Evolutionary conservation across 306 rosid genomes (phyloP).

Genomic region (Inga laurina): DNA sequence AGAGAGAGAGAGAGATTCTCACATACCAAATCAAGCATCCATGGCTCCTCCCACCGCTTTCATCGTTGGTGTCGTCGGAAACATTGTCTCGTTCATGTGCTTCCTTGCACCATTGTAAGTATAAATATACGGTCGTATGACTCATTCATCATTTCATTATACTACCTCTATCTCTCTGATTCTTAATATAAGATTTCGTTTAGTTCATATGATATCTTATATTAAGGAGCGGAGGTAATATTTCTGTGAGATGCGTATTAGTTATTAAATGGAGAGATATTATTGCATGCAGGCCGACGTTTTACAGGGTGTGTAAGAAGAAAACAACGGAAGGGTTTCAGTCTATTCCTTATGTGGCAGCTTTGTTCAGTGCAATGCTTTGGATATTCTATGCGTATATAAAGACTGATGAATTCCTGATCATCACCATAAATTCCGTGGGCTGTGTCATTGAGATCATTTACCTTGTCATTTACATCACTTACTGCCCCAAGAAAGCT

Average conservation of each 20-base stretch:
- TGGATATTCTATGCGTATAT: constrained; percentile 89
- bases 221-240: too few species aligned
- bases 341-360: constrained; percentile 80
- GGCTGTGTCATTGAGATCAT: constrained; percentile 80
- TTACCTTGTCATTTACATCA: constrained; percentile 67
- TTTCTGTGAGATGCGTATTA: too few species aligned
- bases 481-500: constrained; percentile 68
- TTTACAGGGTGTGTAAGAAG: constrained; percentile 72
- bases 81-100: constrained; percentile 74
- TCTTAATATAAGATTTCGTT: too few species aligned
- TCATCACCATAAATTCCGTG: constrained; percentile 72
- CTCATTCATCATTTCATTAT: too few species aligned
- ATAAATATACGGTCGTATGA: not conserved
- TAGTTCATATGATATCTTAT: too few species aligned
- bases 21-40: constrained; percentile 20
- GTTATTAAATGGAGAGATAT: not conserved
- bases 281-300: constrained; percentile 64
- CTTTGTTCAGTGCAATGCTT: constrained; percentile 88
- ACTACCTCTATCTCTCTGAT: too few species aligned
- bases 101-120: constrained; percentile 93
- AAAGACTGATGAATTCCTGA: constrained; percentile 65
- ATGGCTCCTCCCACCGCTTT: constrained; percentile 47
- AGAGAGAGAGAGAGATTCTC: not conserved
- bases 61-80: constrained; percentile 74
- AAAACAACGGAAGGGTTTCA: constrained; percentile 92